Percentiles rank a stretch among this genome's conserved stretches.
Evolutionary conservation across 805 yeast species (phyloP).

Genomic region (Tetrapisispora arboricola): DNA sequence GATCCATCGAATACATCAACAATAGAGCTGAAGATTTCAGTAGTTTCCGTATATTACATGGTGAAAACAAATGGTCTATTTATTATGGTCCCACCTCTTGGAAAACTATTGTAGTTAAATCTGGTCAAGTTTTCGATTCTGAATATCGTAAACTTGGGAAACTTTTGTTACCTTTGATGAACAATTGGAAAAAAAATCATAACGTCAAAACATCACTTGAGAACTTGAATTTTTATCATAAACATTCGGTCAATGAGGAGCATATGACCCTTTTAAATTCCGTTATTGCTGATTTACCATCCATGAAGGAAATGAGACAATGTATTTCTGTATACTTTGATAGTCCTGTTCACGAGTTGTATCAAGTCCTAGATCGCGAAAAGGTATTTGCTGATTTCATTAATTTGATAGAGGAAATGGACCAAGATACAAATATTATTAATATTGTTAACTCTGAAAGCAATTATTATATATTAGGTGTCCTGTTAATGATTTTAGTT

Average conservation of each 20-base stretch:
- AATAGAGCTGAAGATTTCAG: background rate
- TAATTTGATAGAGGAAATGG: background rate
- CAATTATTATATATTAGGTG: constrained; percentile 19
- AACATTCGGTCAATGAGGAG: background rate
- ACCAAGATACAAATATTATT: constrained; percentile 1
- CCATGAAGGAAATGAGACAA: constrained; percentile 6
- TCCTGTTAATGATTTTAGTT: constrained; percentile 15
- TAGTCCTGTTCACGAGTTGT: constrained; percentile 11
- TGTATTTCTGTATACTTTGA: constrained; percentile 10
- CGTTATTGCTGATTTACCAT: constrained; percentile 9
- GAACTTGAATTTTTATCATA: background rate
- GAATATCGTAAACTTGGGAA: constrained; percentile 19
- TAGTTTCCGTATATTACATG: background rate
- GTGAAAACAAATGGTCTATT: constrained; percentile 3
- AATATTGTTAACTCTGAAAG: constrained; percentile 6
- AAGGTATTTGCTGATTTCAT: constrained; percentile 12
- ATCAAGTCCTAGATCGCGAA: constrained; percentile 11
- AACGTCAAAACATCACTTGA: constrained; percentile 4
- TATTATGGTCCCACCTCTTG: constrained; percentile 26
- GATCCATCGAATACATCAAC: background rate
- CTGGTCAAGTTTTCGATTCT: constrained; percentile 11
- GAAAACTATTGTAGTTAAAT: constrained; percentile 14
- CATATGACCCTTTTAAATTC: background rate
- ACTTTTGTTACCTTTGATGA: constrained; percentile 15
- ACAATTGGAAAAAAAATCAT: constrained; percentile 9